phyloP scores from a whole-genome alignment of 805 yeast species.

The Kodamaea restingae region DNA sequence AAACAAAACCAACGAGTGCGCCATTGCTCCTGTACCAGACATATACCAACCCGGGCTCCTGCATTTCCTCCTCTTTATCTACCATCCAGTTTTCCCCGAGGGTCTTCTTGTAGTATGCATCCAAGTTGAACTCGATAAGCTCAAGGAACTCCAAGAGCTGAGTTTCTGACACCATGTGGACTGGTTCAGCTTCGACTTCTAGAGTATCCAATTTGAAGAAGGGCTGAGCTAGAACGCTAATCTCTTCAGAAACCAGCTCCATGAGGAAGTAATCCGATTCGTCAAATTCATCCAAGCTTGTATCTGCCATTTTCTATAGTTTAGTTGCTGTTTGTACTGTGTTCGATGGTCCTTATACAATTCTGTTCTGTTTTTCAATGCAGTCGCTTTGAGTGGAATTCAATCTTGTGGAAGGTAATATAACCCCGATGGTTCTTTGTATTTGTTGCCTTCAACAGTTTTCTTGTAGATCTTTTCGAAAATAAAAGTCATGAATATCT shows the following conservation, averaged over 20 bases:
- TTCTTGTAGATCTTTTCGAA: not conserved
- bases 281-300: not conserved
- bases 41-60: constrained; percentile 45
- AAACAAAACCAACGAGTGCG: constrained; percentile 40
- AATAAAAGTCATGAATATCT: constrained; percentile 3
- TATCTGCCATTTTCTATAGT: too few species aligned
- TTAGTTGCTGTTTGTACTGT: too few species aligned
- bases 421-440: too few species aligned
- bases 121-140: constrained; percentile 27
- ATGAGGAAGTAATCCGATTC: constrained; percentile 9
- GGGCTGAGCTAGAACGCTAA: not conserved
- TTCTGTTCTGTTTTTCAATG: too few species aligned
- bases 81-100: constrained; percentile 39
- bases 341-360: too few species aligned
- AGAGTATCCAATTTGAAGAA: constrained; percentile 1
- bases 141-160: constrained; percentile 15
- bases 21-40: constrained; percentile 24
- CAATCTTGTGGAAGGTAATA: too few species aligned
- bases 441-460: too few species aligned
- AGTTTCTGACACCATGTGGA: not conserved
- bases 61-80: constrained; percentile 43
- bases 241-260: constrained; percentile 2
- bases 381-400: too few species aligned
- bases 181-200: not conserved
- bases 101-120: constrained; percentile 20